A percentile compares a stretch with the other conserved stretches of the same genome.
Conservation (phyloP, 352 stramenopile genomes). For the Globisporangium emineosum region DNA sequence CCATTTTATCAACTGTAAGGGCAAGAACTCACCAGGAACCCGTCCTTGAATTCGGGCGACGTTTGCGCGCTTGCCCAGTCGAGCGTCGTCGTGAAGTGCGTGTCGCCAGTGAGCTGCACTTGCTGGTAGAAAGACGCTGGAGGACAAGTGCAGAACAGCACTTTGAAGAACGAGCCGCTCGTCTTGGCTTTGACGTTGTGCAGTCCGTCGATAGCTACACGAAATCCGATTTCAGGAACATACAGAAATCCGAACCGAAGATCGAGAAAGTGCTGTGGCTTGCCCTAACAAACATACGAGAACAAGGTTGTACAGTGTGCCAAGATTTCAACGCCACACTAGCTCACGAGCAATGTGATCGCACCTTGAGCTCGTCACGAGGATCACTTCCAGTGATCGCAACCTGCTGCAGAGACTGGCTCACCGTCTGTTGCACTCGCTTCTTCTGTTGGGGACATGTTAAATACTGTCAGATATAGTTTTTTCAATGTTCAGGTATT, state of each 20-base stretch:
- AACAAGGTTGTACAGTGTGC: neutral
- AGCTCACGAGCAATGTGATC: neutral
- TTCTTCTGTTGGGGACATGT: constrained; percentile 18
- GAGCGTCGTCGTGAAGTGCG: constrained; percentile 58
- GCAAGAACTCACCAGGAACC: constrained; percentile 40
- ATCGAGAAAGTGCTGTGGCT: constrained; percentile 47
- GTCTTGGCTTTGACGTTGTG: constrained; percentile 61
- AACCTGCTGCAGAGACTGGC: constrained; percentile 25
- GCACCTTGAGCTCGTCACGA: constrained; percentile 31
- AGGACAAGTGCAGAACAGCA: constrained; percentile 49
- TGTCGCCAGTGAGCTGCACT: constrained; percentile 42
- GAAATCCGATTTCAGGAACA: constrained; percentile 57
- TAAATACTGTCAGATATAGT: neutral
- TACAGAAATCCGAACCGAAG: constrained; percentile 47
- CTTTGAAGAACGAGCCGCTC: constrained; percentile 40
- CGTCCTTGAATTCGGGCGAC: constrained; percentile 57
- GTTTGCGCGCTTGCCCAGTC: constrained; percentile 58
- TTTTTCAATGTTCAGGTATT: neutral
- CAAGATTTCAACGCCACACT: neutral
- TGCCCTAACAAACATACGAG: constrained; percentile 18
- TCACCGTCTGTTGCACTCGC: constrained; percentile 22
- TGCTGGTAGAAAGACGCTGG: constrained; percentile 63
- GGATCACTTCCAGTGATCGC: constrained; percentile 14
- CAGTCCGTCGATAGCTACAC: constrained; percentile 59
- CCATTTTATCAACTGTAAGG: neutral